Evolutionary conservation across 129 eudicot species (phyloP).

Genomic region (Deinandra increscens): DNA sequence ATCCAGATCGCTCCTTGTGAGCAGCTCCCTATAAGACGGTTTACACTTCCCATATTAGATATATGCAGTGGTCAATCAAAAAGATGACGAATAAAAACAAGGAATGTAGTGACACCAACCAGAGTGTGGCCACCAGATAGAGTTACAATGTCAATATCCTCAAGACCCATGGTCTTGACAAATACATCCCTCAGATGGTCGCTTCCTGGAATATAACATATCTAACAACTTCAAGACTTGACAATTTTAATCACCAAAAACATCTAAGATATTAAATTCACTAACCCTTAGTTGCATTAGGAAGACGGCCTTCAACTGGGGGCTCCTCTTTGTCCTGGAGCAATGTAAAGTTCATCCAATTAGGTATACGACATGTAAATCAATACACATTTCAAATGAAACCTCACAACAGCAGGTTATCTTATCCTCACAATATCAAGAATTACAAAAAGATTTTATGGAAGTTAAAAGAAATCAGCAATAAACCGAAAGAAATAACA

Average conservation of each 20-base stretch:
- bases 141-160: conserved; percentile 74
- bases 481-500: neutral
- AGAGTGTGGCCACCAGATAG: conserved; percentile 88
- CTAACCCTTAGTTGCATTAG: conserved; percentile 70
- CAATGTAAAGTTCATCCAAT: conserved; percentile 2
- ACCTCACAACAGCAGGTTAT: neutral
- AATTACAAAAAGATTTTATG: too few species aligned
- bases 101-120: conserved; percentile 25
- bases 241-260: neutral
- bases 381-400: neutral
- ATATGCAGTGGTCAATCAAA: neutral
- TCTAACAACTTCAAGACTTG: neutral
- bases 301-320: conserved; percentile 85
- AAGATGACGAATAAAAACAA: neutral
- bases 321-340: conserved; percentile 69
- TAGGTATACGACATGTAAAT: neutral
- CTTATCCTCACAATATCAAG: too few species aligned
- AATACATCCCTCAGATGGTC: conserved; percentile 72
- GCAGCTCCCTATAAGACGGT: conserved; percentile 55
- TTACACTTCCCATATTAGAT: neutral
- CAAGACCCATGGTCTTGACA: conserved; percentile 64
- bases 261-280: neutral
- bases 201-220: conserved; percentile 38
- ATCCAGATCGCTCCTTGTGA: conserved; percentile 84
- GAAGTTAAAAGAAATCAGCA: neutral